These are phyloP conservation scores for Pythium sp. DNA, from an alignment of 352 stramenopile genomes.

Conservation along the genomic window DNA sequence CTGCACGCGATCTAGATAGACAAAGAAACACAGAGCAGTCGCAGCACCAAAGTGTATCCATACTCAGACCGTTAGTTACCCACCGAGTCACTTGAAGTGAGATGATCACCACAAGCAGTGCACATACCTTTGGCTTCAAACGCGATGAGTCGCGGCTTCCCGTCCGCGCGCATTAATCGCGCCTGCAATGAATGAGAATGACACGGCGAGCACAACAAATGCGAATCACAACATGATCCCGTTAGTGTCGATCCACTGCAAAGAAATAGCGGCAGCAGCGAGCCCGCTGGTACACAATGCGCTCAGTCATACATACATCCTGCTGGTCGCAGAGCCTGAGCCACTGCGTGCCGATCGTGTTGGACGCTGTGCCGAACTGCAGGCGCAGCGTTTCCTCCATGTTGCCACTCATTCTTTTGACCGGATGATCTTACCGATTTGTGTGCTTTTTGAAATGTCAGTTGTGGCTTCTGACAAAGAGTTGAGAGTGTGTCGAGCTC, in stretches of 20 bases:
- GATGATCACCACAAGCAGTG: not conserved
- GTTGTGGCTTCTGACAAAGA: not conserved
- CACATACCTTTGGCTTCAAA: slow-evolving; percentile 73
- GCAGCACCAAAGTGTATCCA: not conserved
- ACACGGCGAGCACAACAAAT: not conserved
- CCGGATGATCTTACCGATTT: not conserved
- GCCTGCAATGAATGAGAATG: slow-evolving; percentile 9
- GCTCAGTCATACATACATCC: slow-evolving; percentile 25
- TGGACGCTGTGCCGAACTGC: slow-evolving; percentile 70
- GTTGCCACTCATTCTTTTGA: slow-evolving; percentile 12
- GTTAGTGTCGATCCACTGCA: not conserved
- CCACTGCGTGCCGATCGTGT: slow-evolving; percentile 65
- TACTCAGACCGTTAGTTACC: not conserved
- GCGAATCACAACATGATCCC: not conserved
- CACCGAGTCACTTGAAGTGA: not conserved
- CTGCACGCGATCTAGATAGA: slow-evolving; percentile 42
- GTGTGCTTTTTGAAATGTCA: not conserved
- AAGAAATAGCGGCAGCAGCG: not conserved
- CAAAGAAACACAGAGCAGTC: not conserved
- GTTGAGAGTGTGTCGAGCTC: not conserved
- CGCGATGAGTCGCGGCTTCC: slow-evolving; percentile 45
- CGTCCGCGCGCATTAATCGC: slow-evolving; percentile 29
- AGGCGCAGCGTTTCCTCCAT: slow-evolving; percentile 62
- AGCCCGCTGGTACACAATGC: not conserved
- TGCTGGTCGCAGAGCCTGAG: slow-evolving; percentile 41